Conservation (phyloP, 1,284 basidiomycete species). For the Amylostereum areolatum region DNA sequence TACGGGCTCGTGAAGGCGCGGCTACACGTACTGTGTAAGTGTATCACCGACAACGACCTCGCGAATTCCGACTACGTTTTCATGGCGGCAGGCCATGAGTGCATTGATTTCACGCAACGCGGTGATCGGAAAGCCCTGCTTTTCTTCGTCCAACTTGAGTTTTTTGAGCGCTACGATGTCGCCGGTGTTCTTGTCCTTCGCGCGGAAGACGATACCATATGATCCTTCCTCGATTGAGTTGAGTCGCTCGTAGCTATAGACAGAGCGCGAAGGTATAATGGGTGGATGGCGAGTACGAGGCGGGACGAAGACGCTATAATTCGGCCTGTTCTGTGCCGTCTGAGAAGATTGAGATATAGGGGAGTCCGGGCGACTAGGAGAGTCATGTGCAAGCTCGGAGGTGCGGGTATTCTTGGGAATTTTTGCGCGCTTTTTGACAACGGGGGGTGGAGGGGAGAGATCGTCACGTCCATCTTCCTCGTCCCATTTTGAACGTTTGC, state of each 20-base stretch:
- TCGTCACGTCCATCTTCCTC: conserved; percentile 31
- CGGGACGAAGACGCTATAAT: conserved; percentile 67
- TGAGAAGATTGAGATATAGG: conserved; percentile 7
- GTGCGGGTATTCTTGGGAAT: neutral
- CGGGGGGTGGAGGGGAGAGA: conserved; percentile 12
- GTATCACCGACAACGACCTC: conserved; percentile 99
- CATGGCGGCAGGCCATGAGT: conserved; percentile 87
- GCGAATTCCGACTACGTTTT: conserved; percentile 91
- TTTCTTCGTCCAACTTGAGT: conserved; percentile 96
- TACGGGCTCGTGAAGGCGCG: conserved; percentile 4
- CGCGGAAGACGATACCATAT: conserved; percentile 96
- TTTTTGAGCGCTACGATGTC: conserved; percentile 98
- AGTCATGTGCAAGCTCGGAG: neutral
- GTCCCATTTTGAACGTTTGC: conserved; percentile 73
- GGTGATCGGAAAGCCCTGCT: conserved; percentile 97
- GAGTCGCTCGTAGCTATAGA: conserved; percentile 87
- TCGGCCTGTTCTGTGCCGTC: conserved; percentile 18
- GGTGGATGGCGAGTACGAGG: conserved; percentile 70
- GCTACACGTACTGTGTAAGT: conserved; percentile 84
- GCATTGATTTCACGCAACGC: conserved; percentile 93
- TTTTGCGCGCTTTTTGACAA: conserved; percentile 20
- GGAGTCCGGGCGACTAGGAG: neutral
- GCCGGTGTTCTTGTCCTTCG: conserved; percentile 87
- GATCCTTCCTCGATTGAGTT: conserved; percentile 99
- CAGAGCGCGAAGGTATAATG: conserved; percentile 79